These are phyloP conservation scores for Pseudopithomyces chartarum DNA, from an alignment of 2,329 filamentous ascomycete genomes.

Conservation along the genomic window DNA sequence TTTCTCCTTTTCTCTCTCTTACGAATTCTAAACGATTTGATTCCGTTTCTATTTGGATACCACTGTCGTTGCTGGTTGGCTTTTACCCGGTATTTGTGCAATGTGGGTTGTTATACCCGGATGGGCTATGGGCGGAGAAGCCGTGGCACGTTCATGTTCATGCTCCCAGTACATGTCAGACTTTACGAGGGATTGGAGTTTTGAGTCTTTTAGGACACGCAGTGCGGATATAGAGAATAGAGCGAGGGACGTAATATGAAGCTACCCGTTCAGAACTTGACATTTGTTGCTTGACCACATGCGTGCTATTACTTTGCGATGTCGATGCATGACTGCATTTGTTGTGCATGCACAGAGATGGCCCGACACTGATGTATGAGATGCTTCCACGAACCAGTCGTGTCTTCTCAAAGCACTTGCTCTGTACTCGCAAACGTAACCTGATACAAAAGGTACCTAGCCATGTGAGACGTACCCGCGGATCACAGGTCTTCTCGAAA, in stretches of 20 bases:
- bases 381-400: too few relatives aligned
- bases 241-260: background rate
- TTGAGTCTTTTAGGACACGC: background rate
- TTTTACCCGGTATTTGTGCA: background rate
- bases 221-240: background rate
- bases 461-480: too few relatives aligned
- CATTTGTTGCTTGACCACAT: too few relatives aligned
- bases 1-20: background rate
- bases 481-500: too few relatives aligned
- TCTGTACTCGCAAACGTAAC: too few relatives aligned
- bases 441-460: too few relatives aligned
- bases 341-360: too few relatives aligned
- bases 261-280: too few relatives aligned
- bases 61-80: constrained; percentile 21
- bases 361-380: too few relatives aligned
- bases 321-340: too few relatives aligned
- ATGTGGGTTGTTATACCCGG: constrained; percentile 2
- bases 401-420: too few relatives aligned
- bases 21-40: constrained; percentile 9
- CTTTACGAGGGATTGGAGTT: background rate
- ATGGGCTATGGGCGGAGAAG: background rate
- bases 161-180: background rate
- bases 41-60: constrained; percentile 17
- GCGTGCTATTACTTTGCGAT: too few relatives aligned
- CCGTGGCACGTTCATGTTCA: background rate